phyloP scores from a whole-genome alignment of 73 alveolate genomes.

The Paramecium octaurelia region DNA sequence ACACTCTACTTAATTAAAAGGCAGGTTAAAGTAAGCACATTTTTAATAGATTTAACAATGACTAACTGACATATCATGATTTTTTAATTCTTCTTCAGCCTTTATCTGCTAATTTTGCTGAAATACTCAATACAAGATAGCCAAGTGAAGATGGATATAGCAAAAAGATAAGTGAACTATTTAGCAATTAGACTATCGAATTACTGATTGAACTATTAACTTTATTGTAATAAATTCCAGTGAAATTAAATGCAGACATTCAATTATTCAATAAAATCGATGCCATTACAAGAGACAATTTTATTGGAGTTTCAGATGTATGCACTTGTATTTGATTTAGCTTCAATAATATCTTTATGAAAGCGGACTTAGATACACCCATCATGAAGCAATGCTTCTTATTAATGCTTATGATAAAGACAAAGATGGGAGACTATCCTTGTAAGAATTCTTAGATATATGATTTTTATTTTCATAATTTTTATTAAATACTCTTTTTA shows the following conservation, averaged over 20 bases:
- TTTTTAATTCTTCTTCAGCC: background rate
- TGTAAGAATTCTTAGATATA: background rate
- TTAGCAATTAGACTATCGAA: background rate
- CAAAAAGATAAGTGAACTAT: background rate
- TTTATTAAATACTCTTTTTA: background rate
- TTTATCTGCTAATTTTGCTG: background rate
- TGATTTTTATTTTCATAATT: background rate
- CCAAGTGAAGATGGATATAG: background rate
- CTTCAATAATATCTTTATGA: slow-evolving; percentile 16
- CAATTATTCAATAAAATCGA: background rate
- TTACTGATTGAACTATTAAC: background rate
- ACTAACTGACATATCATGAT: background rate
- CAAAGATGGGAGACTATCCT: slow-evolving; percentile 37
- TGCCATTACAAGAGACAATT: slow-evolving; percentile 27
- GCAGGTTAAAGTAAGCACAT: background rate
- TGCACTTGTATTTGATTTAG: background rate
- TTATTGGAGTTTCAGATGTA: slow-evolving; percentile 47
- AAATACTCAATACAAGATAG: background rate
- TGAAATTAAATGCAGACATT: background rate
- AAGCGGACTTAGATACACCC: slow-evolving; percentile 33
- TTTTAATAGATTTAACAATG: background rate
- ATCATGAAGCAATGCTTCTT: slow-evolving; percentile 18
- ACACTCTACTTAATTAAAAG: background rate
- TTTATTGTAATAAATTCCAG: background rate
- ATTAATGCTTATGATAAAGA: background rate